Evolutionary conservation across 2,329 filamentous ascomycete genomes (phyloP).

Genomic region (Pseudocercospora vitis): DNA sequence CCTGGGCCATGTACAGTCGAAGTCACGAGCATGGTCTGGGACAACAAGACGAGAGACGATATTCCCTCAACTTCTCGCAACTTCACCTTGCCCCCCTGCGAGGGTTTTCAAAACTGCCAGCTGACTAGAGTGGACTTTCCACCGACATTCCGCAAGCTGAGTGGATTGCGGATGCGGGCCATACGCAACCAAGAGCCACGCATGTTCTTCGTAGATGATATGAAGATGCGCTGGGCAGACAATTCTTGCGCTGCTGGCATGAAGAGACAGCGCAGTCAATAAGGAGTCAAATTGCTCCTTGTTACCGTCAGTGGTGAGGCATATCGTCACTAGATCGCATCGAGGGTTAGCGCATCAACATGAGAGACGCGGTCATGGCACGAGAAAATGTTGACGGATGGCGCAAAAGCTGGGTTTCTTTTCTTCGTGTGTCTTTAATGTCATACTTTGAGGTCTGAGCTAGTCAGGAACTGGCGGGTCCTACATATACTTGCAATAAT

Average conservation of each 20-base stretch:
- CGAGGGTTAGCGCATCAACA: not conserved
- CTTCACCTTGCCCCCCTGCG: constrained; percentile 47
- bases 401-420: not conserved
- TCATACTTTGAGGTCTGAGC: not conserved
- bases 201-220: constrained; percentile 51
- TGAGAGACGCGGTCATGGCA: not conserved
- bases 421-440: not conserved
- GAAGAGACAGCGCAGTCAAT: constrained; percentile 52
- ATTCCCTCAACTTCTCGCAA: constrained; percentile 40
- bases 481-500: constrained; percentile 16
- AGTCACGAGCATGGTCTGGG: constrained; percentile 49
- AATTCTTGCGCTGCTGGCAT: constrained; percentile 57
- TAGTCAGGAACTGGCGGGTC: not conserved
- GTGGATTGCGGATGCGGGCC: constrained; percentile 52
- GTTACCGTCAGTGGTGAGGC: too few species aligned
- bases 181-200: constrained; percentile 39
- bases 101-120: constrained; percentile 42
- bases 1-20: constrained; percentile 44
- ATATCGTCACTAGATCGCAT: not conserved
- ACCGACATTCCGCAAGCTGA: constrained; percentile 44
- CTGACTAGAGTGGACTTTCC: constrained; percentile 48
- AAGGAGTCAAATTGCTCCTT: too few species aligned
- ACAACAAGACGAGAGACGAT: constrained; percentile 37
- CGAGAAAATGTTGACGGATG: not conserved
- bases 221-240: constrained; percentile 52